phyloP scores from a whole-genome alignment of 768 basidiomycete genomes.

The Tricholoma flavovirens region DNA sequence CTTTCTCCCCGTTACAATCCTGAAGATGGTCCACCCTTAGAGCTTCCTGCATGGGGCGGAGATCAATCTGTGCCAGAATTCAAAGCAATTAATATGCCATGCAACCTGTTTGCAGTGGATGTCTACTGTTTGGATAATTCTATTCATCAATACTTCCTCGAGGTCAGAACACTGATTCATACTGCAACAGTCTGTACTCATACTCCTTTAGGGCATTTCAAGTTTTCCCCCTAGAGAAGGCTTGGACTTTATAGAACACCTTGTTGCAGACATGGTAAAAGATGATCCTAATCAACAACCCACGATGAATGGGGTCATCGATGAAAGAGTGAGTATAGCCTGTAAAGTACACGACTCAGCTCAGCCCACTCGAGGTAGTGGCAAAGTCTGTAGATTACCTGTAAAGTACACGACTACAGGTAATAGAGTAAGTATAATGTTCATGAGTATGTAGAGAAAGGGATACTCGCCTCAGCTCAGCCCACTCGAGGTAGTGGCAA shows the following conservation, averaged over 20 bases:
- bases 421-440: no score
- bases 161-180: slow-evolving; percentile 1
- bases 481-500: no score
- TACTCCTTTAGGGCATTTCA: neutral
- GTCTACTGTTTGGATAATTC: slow-evolving; percentile 31
- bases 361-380: no score
- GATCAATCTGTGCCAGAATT: slow-evolving; percentile 33
- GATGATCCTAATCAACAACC: slow-evolving; percentile 28
- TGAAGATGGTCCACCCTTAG: no score
- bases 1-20: slow-evolving; percentile 13
- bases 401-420: no score
- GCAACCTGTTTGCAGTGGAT: slow-evolving; percentile 30
- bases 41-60: slow-evolving; percentile 1
- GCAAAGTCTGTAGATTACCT: no score
- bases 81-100: slow-evolving; percentile 2
- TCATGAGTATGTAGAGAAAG: no score
- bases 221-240: slow-evolving; percentile 8
- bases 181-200: neutral
- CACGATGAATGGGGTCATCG: slow-evolving; percentile 31
- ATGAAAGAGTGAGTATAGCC: no score
- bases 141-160: slow-evolving; percentile 12
- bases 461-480: no score
- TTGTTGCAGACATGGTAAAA: slow-evolving; percentile 31
- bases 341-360: no score
- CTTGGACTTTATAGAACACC: slow-evolving; percentile 24